These are phyloP conservation scores for Populus hybrid DNA, from an alignment of 441 rosid genomes.

Conservation along the genomic window DNA sequence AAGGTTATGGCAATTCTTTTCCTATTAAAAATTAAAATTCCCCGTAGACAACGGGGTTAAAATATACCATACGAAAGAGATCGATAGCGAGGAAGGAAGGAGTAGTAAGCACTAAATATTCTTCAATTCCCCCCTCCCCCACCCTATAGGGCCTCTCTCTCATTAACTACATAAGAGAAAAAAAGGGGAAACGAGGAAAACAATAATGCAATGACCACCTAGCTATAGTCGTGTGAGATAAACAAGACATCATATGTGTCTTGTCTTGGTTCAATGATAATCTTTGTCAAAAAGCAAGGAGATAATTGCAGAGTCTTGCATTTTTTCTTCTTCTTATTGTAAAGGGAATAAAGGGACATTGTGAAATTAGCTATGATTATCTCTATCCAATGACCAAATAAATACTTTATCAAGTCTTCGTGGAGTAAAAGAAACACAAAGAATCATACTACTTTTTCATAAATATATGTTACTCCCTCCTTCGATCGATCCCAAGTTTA, in stretches of 20 bases:
- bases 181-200: not conserved
- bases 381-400: not conserved
- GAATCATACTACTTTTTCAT: not conserved
- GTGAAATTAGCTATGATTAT: not conserved
- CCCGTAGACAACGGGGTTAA: slow-evolving; percentile 15
- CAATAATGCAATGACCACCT: not conserved
- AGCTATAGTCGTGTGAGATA: not conserved
- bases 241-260: not conserved
- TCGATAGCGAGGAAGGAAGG: not conserved
- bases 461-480: too few species aligned
- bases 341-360: slow-evolving; percentile 7
- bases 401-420: not conserved
- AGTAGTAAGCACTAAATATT: not conserved
- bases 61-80: not conserved
- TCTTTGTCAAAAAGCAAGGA: slow-evolving; percentile 1
- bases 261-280: not conserved
- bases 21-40: not conserved
- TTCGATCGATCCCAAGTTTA: too few species aligned
- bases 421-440: not conserved
- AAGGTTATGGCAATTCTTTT: not conserved
- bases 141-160: not conserved
- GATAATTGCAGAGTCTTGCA: not conserved
- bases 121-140: not conserved
- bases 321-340: not conserved
- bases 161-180: not conserved